These are phyloP conservation scores for Daphne laureola DNA, from an alignment of 441 rosid genomes.

Conservation along the genomic window DNA sequence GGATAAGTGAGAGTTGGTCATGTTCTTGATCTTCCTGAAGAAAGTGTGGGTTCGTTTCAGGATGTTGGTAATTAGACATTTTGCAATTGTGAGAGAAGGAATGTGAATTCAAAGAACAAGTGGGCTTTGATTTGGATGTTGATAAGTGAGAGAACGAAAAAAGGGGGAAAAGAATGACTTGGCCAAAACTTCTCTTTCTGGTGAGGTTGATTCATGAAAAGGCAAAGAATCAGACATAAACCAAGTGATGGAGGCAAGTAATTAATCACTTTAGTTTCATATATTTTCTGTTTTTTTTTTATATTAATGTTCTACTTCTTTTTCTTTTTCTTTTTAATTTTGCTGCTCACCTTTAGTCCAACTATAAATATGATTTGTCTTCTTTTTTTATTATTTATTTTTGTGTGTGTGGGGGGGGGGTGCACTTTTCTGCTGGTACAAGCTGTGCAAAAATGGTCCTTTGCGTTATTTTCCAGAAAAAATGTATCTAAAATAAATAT, in stretches of 20 bases:
- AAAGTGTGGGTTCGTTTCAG: constrained; percentile 66
- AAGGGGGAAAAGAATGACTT: constrained; percentile 40
- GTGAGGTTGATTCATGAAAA: constrained; percentile 48
- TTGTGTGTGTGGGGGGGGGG: too few species aligned
- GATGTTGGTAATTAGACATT: constrained; percentile 30
- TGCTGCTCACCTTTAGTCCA: too few species aligned
- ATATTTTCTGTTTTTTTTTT: constrained; percentile 3
- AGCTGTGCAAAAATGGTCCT: too few species aligned
- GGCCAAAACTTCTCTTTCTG: constrained; percentile 29
- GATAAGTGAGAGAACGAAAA: constrained; percentile 18
- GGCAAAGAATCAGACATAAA: constrained; percentile 57
- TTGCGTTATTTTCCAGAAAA: too few species aligned
- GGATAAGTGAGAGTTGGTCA: constrained; percentile 11
- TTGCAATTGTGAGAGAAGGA: not conserved
- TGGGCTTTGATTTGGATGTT: not conserved
- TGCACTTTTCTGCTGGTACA: too few species aligned
- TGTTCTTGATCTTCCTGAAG: not conserved
- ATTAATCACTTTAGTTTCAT: constrained; percentile 16
- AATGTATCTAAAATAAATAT: too few species aligned
- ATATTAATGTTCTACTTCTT: too few species aligned
- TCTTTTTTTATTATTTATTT: too few species aligned
- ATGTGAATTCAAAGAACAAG: constrained; percentile 14
- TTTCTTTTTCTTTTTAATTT: constrained; percentile 7
- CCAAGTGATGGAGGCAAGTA: constrained; percentile 51
- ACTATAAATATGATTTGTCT: too few species aligned